Base-by-base conservation (phyloP, 306 rosid species). In the Cucurbita ficifolia region DNA sequence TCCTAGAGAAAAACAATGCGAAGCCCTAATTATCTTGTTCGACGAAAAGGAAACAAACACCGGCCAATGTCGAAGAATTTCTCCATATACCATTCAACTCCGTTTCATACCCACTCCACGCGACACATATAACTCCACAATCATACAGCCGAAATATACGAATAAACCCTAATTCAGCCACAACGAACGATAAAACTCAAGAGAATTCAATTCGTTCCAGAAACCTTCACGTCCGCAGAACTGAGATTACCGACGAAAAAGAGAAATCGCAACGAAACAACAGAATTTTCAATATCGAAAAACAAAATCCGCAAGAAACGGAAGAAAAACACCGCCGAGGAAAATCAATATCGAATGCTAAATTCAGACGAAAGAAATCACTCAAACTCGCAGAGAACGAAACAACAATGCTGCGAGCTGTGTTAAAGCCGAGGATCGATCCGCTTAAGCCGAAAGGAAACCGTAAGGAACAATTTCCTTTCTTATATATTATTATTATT, bases 11-110 rank as follows among this genome's bases (percentile, higher is more conserved):
- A 43, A 68, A 21, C 55, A 45, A 72, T 74, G 56, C 56, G 54
- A 58, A 74, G 64, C 69, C 77, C 77, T 74, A 59, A 58, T 46
- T 54, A 43, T 29, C 70, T 74, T 45, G 70, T 24, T 33, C 55
- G 10, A 42, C 70, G 21, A 22, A 17, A 56, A 56, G 19, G 51
- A 73, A 18, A 55, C 53, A 39, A 57, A 43, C 49, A 16, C 24
- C 45, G 56, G 42, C 40, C 73, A 68, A 65, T 48, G 74, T 70
- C 74, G 74, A 70, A 70, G 58, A 22, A 70, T 70, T 70, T 24
- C 19, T 45, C 58, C 74, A 49, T 49, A 24, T 45, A 70, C 74
- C 58, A 70, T 49, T 70, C 58, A 70, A 70, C 43, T 29, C 40
- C 43, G 58, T 57, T 29, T 43, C 72, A 21, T 67, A 21, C 57